Evolutionary conservation across 176 grass and related monocot genomes (phyloP).

Genomic region (Lolium rigidum): DNA sequence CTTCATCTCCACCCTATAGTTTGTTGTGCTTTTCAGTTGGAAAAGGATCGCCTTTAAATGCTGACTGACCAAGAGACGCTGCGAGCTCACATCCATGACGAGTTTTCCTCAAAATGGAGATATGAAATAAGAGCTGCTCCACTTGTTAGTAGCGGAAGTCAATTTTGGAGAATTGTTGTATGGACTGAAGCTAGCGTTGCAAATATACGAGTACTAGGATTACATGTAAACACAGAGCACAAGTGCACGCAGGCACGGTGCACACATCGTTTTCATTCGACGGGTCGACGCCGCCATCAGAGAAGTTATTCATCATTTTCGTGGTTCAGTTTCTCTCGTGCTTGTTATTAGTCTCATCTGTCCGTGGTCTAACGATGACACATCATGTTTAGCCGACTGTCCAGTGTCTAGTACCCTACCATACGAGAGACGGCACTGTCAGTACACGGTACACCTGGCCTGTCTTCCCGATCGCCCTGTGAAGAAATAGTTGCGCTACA

Average conservation of each 20-base stretch:
- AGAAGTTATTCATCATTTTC: not conserved
- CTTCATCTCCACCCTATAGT: constrained; percentile 13
- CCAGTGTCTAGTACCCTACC: not conserved
- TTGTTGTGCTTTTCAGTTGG: constrained; percentile 24
- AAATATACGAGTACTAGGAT: not conserved
- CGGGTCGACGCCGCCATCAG: too few relatives aligned
- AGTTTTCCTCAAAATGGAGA: not conserved
- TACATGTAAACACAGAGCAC: not conserved
- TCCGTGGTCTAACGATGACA: not conserved
- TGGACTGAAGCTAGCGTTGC: not conserved
- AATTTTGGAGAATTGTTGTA: not conserved
- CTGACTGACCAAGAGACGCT: constrained; percentile 29
- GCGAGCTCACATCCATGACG: not conserved
- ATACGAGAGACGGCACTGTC: constrained; percentile 18
- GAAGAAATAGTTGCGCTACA: not conserved
- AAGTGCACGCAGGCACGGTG: not conserved
- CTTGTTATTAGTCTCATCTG: not conserved
- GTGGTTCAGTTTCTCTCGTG: not conserved
- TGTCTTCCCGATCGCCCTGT: not conserved
- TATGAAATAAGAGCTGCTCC: not conserved
- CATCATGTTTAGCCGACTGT: not conserved
- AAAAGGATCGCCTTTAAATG: constrained; percentile 29
- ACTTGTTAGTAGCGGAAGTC: not conserved
- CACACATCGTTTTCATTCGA: not conserved
- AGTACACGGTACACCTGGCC: constrained; percentile 25